Conservation (phyloP, 78 protist species). For the Pigoraptor vietnamica region DNA sequence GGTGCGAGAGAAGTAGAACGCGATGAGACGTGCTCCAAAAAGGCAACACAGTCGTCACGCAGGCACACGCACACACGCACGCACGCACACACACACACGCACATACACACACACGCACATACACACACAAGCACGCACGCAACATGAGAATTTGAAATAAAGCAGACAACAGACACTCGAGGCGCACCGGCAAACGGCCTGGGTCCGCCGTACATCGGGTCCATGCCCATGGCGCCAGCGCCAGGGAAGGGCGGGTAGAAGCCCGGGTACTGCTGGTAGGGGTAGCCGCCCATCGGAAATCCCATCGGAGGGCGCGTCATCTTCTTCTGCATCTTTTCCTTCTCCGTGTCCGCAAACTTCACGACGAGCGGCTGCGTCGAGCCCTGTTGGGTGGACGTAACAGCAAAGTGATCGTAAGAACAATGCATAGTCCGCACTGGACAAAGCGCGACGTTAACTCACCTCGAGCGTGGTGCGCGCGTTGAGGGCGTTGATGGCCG, state of each 20-base stretch:
- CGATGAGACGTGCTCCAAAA: neutral
- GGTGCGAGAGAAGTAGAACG: neutral
- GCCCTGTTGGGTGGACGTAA: neutral
- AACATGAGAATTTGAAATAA: too few relatives aligned
- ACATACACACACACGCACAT: neutral
- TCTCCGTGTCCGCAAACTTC: slow-evolving; percentile 69
- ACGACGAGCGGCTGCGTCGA: slow-evolving; percentile 45
- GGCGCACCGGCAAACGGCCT: neutral
- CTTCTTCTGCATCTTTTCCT: slow-evolving; percentile 18
- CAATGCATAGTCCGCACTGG: neutral
- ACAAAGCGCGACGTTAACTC: neutral
- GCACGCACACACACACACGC: neutral
- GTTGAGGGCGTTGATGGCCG: slow-evolving; percentile 38
- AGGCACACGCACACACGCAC: neutral
- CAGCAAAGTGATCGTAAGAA: neutral
- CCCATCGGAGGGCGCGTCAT: neutral
- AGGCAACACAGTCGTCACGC: neutral
- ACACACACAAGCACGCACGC: neutral
- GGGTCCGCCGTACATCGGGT: neutral
- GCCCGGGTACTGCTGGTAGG: neutral
- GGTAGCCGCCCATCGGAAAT: neutral
- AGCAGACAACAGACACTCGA: too few relatives aligned
- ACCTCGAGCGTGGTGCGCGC: slow-evolving; percentile 14
- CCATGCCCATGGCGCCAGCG: neutral
- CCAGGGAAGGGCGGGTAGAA: neutral